Evolutionary conservation across 495 filamentous ascomycete species (phyloP), one percentile per base, ranked within the genome.

Genomic region (Neurospora tetrasperma): DNA sequence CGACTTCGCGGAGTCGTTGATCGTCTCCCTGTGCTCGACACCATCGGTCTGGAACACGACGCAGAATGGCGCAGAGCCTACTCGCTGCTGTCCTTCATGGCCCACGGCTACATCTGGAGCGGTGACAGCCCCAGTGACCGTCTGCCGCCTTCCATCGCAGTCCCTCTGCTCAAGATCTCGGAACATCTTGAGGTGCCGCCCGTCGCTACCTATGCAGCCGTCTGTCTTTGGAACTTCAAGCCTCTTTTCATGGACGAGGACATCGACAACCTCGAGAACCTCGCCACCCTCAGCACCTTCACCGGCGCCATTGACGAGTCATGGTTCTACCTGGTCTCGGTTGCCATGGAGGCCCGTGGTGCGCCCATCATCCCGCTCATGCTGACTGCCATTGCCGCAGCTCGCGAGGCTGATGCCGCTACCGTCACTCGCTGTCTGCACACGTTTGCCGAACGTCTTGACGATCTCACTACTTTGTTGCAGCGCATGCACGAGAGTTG

Each of bases 281-380:
- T 99, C 54, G 88, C 91, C 35, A 94, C 92, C 12, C 85, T 97
- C 73, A 87, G 89, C 72, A 97, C 96, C 20, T 94, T 98, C 80
- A 98, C 96, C n/a, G 96, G 96, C 42, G 93, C 93, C 5, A 83
- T 96, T 18, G 96, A 99, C 79, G 96, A 99, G 79, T 96, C 96
- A 75, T 98, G 96, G 96, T 99, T 99, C 79, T 98, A 97, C 79
- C 85, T 98, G 10, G 88, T 98, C 59, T 97, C 94, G 0, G 92
- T 98, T 16, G 96, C 95, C 74, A 97, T 99, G 75, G 96, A 99
- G 83, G 94, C 96, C 66, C 89, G 94, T 41, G 95, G 93, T 38
- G 96, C 89, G 0, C 93, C 94, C n/a, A 91, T 93, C 59, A 89
- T 98, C 43, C 90, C 94, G 0, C 82, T 96, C 38, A 96, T 97